Conservation (phyloP, 148 eudicot genomes). For the Diospyros lotus region DNA sequence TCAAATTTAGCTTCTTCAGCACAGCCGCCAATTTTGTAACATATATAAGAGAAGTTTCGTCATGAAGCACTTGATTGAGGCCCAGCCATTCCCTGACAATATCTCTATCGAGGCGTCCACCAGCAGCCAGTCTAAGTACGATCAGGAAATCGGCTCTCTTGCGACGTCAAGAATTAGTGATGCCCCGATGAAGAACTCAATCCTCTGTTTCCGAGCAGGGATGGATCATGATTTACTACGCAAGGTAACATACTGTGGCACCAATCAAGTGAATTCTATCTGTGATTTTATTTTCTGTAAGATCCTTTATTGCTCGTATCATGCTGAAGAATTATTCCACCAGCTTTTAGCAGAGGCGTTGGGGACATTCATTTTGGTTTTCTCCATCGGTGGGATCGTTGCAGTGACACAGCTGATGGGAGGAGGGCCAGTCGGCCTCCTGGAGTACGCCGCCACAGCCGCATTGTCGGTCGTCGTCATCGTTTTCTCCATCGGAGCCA, state of each 20-base stretch:
- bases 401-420: constrained; percentile 50
- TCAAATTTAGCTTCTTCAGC: no score
- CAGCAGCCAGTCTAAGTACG: constrained; percentile 18
- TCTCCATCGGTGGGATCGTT: constrained; percentile 58
- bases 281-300: no score
- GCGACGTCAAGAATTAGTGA: neutral
- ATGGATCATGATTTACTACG: constrained; percentile 33
- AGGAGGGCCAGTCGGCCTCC: constrained; percentile 39
- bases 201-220: constrained; percentile 14
- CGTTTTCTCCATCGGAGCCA: constrained; percentile 50
- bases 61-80: constrained; percentile 25
- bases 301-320: no score
- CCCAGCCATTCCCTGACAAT: constrained; percentile 13
- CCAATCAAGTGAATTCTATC: no score
- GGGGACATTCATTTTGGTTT: constrained; percentile 71
- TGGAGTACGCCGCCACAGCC: constrained; percentile 71
- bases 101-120: constrained; percentile 20
- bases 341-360: constrained; percentile 66
- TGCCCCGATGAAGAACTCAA: constrained; percentile 3
- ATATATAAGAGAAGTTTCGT: neutral
- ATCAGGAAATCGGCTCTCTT: constrained; percentile 28
- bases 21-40: no score
- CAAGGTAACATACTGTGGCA: constrained; percentile 18
- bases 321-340: neutral
- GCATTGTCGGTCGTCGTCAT: constrained; percentile 57